Conservation (phyloP, 164 flowering plant species). For the grape (Vitis vinifera) region DNA sequence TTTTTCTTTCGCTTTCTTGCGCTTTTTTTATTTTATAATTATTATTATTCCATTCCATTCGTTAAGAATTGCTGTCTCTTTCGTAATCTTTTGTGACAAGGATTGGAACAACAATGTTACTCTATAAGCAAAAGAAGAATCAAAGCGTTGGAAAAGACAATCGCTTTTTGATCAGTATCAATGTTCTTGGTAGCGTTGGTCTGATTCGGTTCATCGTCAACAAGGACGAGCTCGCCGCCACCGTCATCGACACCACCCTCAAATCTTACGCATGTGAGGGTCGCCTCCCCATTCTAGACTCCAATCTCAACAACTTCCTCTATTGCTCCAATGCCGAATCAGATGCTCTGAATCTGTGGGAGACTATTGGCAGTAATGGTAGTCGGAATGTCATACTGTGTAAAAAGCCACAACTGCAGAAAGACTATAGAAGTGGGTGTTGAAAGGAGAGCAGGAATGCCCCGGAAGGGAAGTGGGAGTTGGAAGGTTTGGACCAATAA, state of each 20-base stretch:
- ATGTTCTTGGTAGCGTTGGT: slow-evolving; percentile 61
- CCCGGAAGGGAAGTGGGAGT: slow-evolving; percentile 36
- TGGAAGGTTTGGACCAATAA: slow-evolving; percentile 62
- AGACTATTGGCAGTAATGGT: slow-evolving; percentile 55
- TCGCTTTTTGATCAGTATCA: slow-evolving; percentile 51
- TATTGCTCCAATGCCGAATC: slow-evolving; percentile 55
- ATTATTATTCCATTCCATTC: too few species aligned
- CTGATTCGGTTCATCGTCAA: slow-evolving; percentile 56
- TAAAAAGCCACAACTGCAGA: slow-evolving; percentile 48
- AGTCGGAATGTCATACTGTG: slow-evolving; percentile 63
- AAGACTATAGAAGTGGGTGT: not conserved
- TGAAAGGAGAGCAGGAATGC: slow-evolving; percentile 9
- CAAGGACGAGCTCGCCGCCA: slow-evolving; percentile 45
- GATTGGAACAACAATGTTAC: slow-evolving; percentile 23
- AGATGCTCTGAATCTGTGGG: slow-evolving; percentile 60
- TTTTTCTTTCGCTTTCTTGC: too few species aligned
- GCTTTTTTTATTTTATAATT: not conserved
- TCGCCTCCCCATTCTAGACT: slow-evolving; percentile 56
- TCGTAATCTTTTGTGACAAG: not conserved
- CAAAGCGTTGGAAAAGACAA: slow-evolving; percentile 27
- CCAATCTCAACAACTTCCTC: slow-evolving; percentile 46
- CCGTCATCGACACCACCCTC: slow-evolving; percentile 46
- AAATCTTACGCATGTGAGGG: slow-evolving; percentile 61
- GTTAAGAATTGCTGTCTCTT: too few species aligned
- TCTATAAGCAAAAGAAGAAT: slow-evolving; percentile 43